Conservation (phyloP, 176 grass and related monocot genomes). For the Oryza brachyantha region DNA sequence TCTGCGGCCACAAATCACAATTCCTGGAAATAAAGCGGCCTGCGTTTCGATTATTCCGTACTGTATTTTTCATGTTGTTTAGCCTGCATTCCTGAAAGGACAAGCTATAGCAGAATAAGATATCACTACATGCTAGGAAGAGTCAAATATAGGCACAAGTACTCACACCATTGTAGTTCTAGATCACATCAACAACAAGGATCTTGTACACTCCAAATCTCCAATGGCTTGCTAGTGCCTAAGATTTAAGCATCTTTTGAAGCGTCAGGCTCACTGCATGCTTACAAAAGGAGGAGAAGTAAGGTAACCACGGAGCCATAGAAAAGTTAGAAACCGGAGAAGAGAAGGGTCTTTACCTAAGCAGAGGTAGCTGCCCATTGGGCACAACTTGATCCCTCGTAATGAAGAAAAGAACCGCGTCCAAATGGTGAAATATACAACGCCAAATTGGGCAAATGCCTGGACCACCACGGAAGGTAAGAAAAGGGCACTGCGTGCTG, state of each 20-base stretch:
- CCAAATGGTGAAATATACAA: slow-evolving; percentile 3
- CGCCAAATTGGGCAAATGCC: neutral
- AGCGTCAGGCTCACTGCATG: neutral
- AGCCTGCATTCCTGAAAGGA: neutral
- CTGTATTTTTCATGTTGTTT: neutral
- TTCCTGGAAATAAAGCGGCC: neutral
- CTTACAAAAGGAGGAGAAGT: neutral
- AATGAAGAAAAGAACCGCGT: neutral
- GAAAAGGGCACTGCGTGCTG: neutral
- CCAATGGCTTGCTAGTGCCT: neutral
- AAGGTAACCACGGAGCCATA: neutral
- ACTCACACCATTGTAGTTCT: neutral
- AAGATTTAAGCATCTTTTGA: neutral
- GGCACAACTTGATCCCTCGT: neutral
- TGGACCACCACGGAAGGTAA: neutral
- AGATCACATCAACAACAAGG: neutral
- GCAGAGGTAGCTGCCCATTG: neutral
- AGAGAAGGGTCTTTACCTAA: neutral
- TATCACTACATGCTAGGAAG: neutral
- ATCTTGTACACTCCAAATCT: neutral
- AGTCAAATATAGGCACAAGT: neutral
- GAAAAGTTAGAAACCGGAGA: neutral
- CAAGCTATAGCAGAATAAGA: neutral
- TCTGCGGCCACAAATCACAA: neutral
- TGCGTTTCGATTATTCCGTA: neutral